Evolutionary conservation across 1,139 yeast genomes (phyloP), one percentile per base, ranked within the genome.

Genomic region (Pichia terricola): DNA sequence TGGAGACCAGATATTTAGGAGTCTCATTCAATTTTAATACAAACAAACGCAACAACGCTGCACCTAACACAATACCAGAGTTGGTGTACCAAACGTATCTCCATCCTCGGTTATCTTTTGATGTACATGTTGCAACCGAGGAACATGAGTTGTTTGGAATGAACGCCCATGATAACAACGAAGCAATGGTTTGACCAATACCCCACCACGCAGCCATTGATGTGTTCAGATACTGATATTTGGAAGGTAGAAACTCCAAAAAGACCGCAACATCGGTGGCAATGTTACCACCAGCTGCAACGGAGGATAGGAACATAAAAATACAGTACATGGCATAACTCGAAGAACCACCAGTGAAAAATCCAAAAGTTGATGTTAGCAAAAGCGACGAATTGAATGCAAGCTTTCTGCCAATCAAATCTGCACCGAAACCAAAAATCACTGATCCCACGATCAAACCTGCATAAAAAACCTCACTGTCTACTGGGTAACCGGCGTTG

Each of bases 171-270:
- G 79, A 73, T 37, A 75, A 55, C n/a, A 75, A 63, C 28, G 66
- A 66, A 7, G 79, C 73, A 40, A 77, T 62, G 0, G 79, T 71
- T 59, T 77, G 81, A 37, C 83, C 83, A 42, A 78, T 59, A 46
- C 80, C 81, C 82, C 83, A 78, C 65, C 75, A 77, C 30, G 67
- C 63, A 6, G 83, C 81, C 65, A 77, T 67, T 34, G 74, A 63
- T 0, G 81, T 75, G 43, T 75, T 66, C 47, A 78, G 59, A 69
- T 72, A 75, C 53, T 75, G 79, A 52, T 70, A 63, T 41, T 69
- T 70, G 38, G 66, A 64, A 2, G 84, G 83, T 46, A 77, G 60
- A 51, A 68, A 76, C 55, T 79, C 84, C 45, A 79, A 61, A 52
- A 78, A 76, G 5, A 77, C 76, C 44, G 81, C 70, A 30, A 79